Evolutionary conservation across 1,139 yeast genomes (phyloP).

Genomic region (Spathaspora sp.): DNA sequence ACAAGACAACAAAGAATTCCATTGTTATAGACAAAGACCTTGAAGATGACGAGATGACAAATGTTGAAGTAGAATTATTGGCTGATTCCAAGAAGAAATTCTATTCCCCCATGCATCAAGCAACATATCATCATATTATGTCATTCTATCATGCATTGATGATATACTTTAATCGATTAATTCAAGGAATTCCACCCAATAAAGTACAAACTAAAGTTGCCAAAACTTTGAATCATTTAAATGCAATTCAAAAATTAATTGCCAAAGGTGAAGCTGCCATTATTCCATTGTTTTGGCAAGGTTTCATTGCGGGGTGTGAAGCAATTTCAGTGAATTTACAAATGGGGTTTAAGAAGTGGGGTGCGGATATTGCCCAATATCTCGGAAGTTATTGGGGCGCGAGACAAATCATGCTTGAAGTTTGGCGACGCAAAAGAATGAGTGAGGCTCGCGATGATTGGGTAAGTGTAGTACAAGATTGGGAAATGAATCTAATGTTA

Average conservation of each 20-base stretch:
- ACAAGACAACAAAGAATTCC: conserved; percentile 8
- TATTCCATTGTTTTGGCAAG: conserved; percentile 85
- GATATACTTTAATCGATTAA: conserved; percentile 73
- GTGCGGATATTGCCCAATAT: conserved; percentile 71
- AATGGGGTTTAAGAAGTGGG: conserved; percentile 73
- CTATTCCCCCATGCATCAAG: conserved; percentile 61
- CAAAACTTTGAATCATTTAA: conserved; percentile 62
- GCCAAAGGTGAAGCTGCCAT: conserved; percentile 56
- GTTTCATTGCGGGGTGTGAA: conserved; percentile 86
- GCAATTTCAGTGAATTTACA: conserved; percentile 62
- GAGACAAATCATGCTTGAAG: conserved; percentile 79
- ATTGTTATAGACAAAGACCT: conserved; percentile 5
- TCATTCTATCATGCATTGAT: conserved; percentile 75
- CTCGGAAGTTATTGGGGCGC: conserved; percentile 89
- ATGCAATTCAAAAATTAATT: conserved; percentile 58
- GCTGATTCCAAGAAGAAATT: conserved; percentile 31
- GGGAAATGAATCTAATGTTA: conserved; percentile 85
- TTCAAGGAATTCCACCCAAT: conserved; percentile 52
- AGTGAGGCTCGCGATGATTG: conserved; percentile 64
- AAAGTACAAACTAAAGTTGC: conserved; percentile 60
- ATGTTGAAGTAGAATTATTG: conserved; percentile 13
- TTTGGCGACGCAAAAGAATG: conserved; percentile 73
- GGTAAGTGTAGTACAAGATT: conserved; percentile 77
- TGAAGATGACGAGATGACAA: conserved; percentile 13
- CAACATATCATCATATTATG: conserved; percentile 78